Conservation (phyloP, 2,329 filamentous ascomycete genomes). For the Zymoseptoria pseudotritici region DNA sequence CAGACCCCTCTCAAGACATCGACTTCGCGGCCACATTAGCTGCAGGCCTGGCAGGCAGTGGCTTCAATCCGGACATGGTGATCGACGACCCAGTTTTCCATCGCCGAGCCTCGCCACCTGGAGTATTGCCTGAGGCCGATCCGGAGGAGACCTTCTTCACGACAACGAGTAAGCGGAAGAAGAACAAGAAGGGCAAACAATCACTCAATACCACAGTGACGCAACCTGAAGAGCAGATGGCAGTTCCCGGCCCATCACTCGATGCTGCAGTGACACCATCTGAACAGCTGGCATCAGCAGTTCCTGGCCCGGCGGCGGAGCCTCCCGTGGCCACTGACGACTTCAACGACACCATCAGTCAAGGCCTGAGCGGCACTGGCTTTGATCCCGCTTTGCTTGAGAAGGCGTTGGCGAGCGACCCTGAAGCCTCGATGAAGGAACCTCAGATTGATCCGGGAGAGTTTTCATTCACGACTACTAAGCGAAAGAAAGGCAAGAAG, state of each 20-base stretch:
- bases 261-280: background rate
- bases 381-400: constrained; percentile 31
- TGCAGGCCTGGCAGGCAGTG: constrained; percentile 39
- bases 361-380: constrained; percentile 27
- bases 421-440: constrained; percentile 13
- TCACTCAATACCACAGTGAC: background rate
- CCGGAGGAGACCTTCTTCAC: constrained; percentile 24
- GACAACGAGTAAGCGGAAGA: constrained; percentile 27
- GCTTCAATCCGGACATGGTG: constrained; percentile 40
- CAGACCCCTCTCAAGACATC: constrained; percentile 27
- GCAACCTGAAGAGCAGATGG: background rate
- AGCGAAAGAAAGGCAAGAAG: constrained; percentile 42
- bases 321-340: constrained; percentile 17
- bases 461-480: constrained; percentile 30
- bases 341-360: constrained; percentile 31
- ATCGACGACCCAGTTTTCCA: constrained; percentile 35
- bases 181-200: constrained; percentile 28
- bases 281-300: background rate
- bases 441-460: constrained; percentile 23
- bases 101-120: constrained; percentile 29
- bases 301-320: background rate
- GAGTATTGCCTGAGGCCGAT: constrained; percentile 26
- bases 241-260: background rate
- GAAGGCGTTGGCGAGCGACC: constrained; percentile 30
- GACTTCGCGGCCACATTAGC: constrained; percentile 44